Evolutionary conservation across 2,329 filamentous ascomycete species (phyloP), one percentile per base, ranked within the genome.

Genomic region (Leptographium radiaticola): DNA sequence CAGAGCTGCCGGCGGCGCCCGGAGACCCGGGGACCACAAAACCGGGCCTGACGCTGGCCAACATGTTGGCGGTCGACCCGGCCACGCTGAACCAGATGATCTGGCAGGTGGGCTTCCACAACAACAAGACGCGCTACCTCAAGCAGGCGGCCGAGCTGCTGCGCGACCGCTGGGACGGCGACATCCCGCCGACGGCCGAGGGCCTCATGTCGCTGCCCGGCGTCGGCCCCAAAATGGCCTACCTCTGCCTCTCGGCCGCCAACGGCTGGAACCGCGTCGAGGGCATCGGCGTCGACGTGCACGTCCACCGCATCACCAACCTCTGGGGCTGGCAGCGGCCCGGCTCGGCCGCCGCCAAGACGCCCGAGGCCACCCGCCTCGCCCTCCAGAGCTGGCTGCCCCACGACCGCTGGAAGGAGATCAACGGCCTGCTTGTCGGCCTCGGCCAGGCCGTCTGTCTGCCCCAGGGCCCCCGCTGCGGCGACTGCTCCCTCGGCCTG

Each of bases 181-280:
- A 96, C 63, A 93, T 96, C 53, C 90, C 90, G 1, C 75, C 84
- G 57, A 86, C 84, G 0, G 81, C 91, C 51, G 76, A 83, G 58
- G 89, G 85, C 0, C 75, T 96, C 20, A 83, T 83, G 51, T 79
- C 81, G 2, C 76, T 95, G 0, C 89, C 89, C 0, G 90, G 90
- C 6, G 90, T 96, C 1, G 90, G 90, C 0, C 90, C 90, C 34
- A 96, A 96, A 70, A 96, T 96, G 90, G 89, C 85, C 13, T 90
- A 93, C 66, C 77, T 96, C 25, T 91, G 86, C 65, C 80, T 95
- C 72, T 85, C 83, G 48, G 85, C 85, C 0, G 87, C 62, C 20
- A 56, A 66, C 58, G 84, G 63, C 76, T 81, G 79, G 79, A 68
- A 70, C 61, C 71, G 73, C 38, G 79, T 77, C 53, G 74, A 81